Evolutionary conservation across 345 rosid genomes (phyloP), one percentile per base, ranked within the genome.

Genomic region (Xanthoceras sorbifolium): DNA sequence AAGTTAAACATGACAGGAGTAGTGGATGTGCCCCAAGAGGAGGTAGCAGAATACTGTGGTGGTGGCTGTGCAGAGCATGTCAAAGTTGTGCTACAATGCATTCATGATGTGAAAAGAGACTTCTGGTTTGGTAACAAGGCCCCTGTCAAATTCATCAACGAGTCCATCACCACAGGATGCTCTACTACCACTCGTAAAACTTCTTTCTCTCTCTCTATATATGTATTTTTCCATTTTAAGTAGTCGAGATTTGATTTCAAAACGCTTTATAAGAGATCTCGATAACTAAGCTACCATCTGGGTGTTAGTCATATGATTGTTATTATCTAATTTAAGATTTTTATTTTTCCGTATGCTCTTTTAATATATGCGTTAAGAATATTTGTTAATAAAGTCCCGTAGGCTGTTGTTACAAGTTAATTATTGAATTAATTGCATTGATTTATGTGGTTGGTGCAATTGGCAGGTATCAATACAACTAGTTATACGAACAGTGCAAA

Each of bases 121-220:
- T 83, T 86, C 46, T 65, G 81, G 84, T 84, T 86, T 38, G 69
- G 29, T 2, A 86, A 86, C 74, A 64, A 72, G 8, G 82, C 77
- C 42, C 61, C 77, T 1, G 74, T 81, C 1, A 3, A 40, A 7
- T n/a, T 42, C 42, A 38, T 86, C 66, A 61, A 23, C 2, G 20
- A 48, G 3, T 7, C 75, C 34, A 81, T 84, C 54, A 8, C 12
- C 10, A 12, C 23, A 1, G 84, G 82, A 1, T 86, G 89, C 64
- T 1, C 3, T 4, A 42, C 29, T 20, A 40, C 11, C 44, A 1
- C 38, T 6, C 42, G 79, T 76, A 76, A 5, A 57, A 1, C n/a
- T 23, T 42, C 22, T 42, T 1, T 48, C 2, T 22, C 9, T n/a
- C n/a, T n/a, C n/a, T n/a, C n/a, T n/a, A n/a, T n/a, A n/a, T n/a